phyloP scores from a whole-genome alignment of 495 filamentous ascomycete genomes.

The Neurospora sp. region DNA sequence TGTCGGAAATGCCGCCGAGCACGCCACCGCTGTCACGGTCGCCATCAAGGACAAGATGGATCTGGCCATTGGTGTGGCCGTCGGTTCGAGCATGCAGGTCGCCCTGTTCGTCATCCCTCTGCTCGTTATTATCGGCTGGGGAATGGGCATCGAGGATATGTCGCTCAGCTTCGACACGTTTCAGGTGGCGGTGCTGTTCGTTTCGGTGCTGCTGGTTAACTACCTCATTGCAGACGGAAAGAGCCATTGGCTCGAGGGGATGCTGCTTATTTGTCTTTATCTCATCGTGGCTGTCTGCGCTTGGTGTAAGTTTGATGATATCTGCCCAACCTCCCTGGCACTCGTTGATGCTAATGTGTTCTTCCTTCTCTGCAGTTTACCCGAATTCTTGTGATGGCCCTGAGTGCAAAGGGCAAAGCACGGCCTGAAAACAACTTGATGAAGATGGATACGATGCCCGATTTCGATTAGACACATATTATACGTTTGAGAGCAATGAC shows the following conservation, averaged over 20 bases:
- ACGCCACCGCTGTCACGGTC: constrained; percentile 78
- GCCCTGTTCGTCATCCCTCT: constrained; percentile 70
- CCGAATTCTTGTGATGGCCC: not conserved
- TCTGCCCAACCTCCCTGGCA: not conserved
- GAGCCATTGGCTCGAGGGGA: constrained; percentile 62
- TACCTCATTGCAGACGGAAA: constrained; percentile 65
- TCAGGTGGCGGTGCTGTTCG: constrained; percentile 71
- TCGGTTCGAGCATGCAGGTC: constrained; percentile 83
- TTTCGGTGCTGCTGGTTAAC: constrained; percentile 69
- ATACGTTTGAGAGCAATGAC: not conserved
- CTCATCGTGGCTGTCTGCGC: constrained; percentile 56
- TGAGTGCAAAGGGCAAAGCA: not conserved
- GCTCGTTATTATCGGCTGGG: constrained; percentile 73
- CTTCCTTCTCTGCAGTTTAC: not conserved
- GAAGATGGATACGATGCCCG: not conserved
- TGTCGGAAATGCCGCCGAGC: constrained; percentile 81
- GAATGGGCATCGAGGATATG: constrained; percentile 58
- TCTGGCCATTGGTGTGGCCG: constrained; percentile 71
- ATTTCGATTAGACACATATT: not conserved
- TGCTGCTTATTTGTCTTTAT: constrained; percentile 64
- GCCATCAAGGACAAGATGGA: constrained; percentile 90
- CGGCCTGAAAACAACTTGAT: not conserved
- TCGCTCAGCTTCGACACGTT: constrained; percentile 73
- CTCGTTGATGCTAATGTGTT: not conserved
- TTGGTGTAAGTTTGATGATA: constrained; percentile 32